phyloP scores from a whole-genome alignment of 73 alveolate species.

The Paramecium bursaria region DNA sequence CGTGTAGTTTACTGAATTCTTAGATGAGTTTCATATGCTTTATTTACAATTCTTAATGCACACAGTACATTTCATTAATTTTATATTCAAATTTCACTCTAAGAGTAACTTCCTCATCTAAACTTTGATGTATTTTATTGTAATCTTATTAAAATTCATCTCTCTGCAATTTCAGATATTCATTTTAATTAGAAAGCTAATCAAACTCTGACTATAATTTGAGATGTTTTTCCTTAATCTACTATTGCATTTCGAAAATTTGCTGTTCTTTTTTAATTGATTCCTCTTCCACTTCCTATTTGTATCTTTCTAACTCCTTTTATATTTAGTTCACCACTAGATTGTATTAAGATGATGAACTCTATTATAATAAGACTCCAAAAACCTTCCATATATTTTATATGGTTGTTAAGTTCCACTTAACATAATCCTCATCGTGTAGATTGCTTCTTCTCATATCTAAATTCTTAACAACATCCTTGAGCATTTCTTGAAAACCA shows the following conservation, averaged over 20 bases:
- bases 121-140: neutral
- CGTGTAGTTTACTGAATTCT: no score
- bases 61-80: slow-evolving; percentile 1
- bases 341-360: neutral
- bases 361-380: slow-evolving; percentile 2
- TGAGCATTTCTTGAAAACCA: slow-evolving; percentile 43
- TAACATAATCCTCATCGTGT: no score
- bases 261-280: neutral
- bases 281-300: slow-evolving; percentile 9
- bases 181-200: neutral
- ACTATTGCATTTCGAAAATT: neutral
- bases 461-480: slow-evolving; percentile 18
- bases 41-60: slow-evolving; percentile 35
- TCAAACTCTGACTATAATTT: neutral
- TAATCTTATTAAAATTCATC: slow-evolving; percentile 3
- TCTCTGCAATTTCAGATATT: slow-evolving; percentile 7
- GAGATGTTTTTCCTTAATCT: neutral
- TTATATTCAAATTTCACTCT: slow-evolving; percentile 38
- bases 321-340: slow-evolving; percentile 13
- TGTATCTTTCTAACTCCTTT: slow-evolving; percentile 2
- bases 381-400: slow-evolving; percentile 40
- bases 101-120: slow-evolving; percentile 45
- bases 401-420: no score
- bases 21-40: no score
- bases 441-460: no score